phyloP scores from a whole-genome alignment of 163 green algal genomes.

The Scenedesmus sp. region DNA sequence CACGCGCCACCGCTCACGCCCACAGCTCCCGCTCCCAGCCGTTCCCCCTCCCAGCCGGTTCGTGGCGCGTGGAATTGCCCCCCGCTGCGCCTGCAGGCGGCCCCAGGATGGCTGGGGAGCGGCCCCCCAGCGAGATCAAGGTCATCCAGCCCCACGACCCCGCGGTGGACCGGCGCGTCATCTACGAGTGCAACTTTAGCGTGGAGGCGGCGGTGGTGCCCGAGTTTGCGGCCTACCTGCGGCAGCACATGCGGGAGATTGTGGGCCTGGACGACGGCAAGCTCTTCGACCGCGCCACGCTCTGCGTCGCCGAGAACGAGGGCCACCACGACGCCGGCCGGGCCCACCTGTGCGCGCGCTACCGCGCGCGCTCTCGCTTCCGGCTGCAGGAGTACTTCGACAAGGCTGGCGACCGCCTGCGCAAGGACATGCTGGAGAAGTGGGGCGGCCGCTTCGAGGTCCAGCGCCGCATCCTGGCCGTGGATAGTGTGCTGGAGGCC shows the following conservation, averaged over 20 bases:
- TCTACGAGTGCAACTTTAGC: conserved; percentile 49
- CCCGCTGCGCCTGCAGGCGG: too few species aligned
- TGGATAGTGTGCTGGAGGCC: conserved; percentile 31
- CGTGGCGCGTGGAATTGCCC: too few species aligned
- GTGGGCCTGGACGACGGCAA: conserved; percentile 31
- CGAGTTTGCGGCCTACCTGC: conserved; percentile 42
- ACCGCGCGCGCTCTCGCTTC: conserved; percentile 42
- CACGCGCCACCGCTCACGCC: too few species aligned
- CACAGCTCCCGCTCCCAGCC: too few species aligned
- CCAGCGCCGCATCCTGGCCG: conserved; percentile 39
- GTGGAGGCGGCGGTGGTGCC: conserved; percentile 15
- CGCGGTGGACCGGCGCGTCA: conserved; percentile 35
- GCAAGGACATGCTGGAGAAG: conserved; percentile 42
- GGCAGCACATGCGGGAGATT: conserved; percentile 43
- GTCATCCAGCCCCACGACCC: conserved; percentile 32
- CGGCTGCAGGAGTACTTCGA: conserved; percentile 51
- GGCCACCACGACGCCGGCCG: conserved; percentile 4
- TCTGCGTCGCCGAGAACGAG: conserved; percentile 46
- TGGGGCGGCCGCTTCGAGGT: conserved; percentile 40
- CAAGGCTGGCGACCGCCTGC: conserved; percentile 43
- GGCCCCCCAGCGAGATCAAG: conserved; percentile 1
- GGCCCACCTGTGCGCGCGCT: conserved; percentile 35
- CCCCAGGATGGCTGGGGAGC: not conserved
- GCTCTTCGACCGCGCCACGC: conserved; percentile 47
- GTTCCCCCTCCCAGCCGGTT: too few species aligned